Evolutionary conservation across 2,329 filamentous ascomycete genomes (phyloP).

Genomic region (Penicillium sp.): DNA sequence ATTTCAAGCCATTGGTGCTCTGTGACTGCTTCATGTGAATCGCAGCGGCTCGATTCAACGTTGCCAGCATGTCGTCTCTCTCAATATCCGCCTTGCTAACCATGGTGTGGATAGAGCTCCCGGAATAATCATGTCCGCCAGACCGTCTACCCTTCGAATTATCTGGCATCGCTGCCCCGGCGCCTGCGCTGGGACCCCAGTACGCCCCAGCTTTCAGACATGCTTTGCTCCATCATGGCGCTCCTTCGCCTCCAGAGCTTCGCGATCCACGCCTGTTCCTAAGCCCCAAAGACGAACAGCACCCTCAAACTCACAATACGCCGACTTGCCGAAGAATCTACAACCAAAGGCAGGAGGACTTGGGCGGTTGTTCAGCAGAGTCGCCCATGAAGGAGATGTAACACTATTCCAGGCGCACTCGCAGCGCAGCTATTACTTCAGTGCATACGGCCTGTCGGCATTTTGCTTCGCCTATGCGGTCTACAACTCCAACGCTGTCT

Average conservation of each 20-base stretch:
- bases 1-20: not conserved
- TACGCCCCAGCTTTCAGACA: conserved; percentile 19
- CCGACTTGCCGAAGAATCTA: not conserved
- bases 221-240: conserved; percentile 27
- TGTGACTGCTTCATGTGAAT: not conserved
- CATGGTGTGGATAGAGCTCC: conserved; percentile 12
- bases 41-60: not conserved
- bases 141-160: conserved; percentile 31
- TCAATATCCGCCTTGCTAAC: conserved; percentile 14
- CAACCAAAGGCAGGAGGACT: conserved; percentile 36
- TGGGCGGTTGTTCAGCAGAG: conserved; percentile 51
- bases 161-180: conserved; percentile 31
- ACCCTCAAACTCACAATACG: not conserved
- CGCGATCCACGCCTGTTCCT: conserved; percentile 26
- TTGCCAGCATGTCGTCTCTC: not conserved
- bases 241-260: conserved; percentile 33
- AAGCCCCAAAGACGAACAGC: conserved; percentile 10
- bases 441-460: conserved; percentile 59
- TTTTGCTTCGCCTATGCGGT: conserved; percentile 57
- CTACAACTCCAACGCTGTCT: conserved; percentile 55
- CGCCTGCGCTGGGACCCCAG: conserved; percentile 18
- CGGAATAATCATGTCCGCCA: conserved; percentile 33
- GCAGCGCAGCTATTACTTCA: conserved; percentile 63
- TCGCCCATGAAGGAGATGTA: conserved; percentile 60
- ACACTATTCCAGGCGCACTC: conserved; percentile 67